Percentiles rank a stretch among this genome's conserved stretches.
Conservation (phyloP, 2,329 filamentous ascomycete species). For the Didymella sp. region DNA sequence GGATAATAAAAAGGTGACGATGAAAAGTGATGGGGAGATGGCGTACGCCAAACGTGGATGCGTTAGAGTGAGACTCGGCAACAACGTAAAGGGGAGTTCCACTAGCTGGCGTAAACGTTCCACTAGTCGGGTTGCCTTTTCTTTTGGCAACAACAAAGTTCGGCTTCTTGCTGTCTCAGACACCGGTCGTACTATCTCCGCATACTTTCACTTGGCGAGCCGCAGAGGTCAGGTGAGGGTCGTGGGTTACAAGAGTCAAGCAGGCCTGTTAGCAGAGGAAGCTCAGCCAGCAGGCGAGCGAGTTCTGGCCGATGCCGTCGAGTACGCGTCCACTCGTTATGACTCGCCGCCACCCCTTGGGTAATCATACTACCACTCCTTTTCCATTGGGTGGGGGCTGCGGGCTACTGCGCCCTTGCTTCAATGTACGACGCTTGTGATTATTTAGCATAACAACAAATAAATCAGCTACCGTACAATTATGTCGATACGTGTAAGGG, state of each 20-base stretch:
- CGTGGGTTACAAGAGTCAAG: constrained; percentile 30
- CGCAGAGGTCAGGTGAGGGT: constrained; percentile 7
- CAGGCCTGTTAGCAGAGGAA: constrained; percentile 13
- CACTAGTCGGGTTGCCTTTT: constrained; percentile 27
- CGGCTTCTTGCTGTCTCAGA: constrained; percentile 30
- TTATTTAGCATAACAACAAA: constrained; percentile 28
- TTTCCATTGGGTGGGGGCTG: constrained; percentile 33
- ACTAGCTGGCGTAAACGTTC: constrained; percentile 27
- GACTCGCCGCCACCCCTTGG: constrained; percentile 37
- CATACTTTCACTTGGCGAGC: constrained; percentile 4
- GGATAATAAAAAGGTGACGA: constrained; percentile 15
- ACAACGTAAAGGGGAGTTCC: constrained; percentile 42
- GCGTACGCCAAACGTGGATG: constrained; percentile 31
- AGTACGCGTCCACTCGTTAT: constrained; percentile 35
- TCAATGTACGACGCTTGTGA: constrained; percentile 35
- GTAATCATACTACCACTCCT: constrained; percentile 37
- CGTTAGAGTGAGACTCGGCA: constrained; percentile 33
- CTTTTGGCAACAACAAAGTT: constrained; percentile 37
- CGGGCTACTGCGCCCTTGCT: constrained; percentile 37
- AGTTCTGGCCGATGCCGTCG: constrained; percentile 24
- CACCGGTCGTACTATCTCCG: constrained; percentile 24
- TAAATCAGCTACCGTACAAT: constrained; percentile 31
- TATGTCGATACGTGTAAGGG: constrained; percentile 17
- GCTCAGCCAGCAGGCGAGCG: constrained; percentile 23
- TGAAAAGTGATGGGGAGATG: constrained; percentile 29